Evolutionary conservation across 208 protist genomes (phyloP).

Genomic region (Crithidia acanthocephali): DNA sequence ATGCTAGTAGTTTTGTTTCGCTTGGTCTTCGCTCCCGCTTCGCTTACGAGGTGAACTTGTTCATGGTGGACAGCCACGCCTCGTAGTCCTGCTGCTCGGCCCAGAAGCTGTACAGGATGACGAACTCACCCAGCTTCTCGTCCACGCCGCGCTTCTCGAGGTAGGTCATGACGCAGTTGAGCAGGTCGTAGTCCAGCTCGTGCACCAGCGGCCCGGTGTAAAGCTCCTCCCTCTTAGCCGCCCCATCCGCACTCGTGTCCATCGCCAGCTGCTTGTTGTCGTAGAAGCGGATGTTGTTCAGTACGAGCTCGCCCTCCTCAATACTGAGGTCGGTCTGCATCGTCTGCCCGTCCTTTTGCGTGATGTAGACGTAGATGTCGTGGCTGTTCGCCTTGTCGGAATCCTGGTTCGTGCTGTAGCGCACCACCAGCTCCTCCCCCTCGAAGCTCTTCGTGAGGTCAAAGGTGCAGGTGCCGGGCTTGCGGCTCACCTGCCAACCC

Average conservation of each 20-base stretch:
- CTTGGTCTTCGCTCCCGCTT: too few relatives aligned
- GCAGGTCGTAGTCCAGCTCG: slow-evolving; percentile 79
- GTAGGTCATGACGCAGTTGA: slow-evolving; percentile 80
- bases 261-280: slow-evolving; percentile 59
- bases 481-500: slow-evolving; percentile 76
- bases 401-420: slow-evolving; percentile 63
- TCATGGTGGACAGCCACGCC: slow-evolving; percentile 77
- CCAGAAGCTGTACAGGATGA: slow-evolving; percentile 84
- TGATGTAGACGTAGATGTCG: slow-evolving; percentile 72
- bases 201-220: slow-evolving; percentile 81
- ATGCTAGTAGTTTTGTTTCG: too few relatives aligned
- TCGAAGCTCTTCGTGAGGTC: slow-evolving; percentile 71
- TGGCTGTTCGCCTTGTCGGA: slow-evolving; percentile 51
- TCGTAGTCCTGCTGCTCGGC: slow-evolving; percentile 93
- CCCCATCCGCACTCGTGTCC: slow-evolving; percentile 62
- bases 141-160: slow-evolving; percentile 84
- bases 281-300: slow-evolving; percentile 79
- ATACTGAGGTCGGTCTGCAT: slow-evolving; percentile 73
- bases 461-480: slow-evolving; percentile 70
- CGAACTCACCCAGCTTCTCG: slow-evolving; percentile 82
- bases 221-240: slow-evolving; percentile 49
- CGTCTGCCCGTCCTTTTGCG: slow-evolving; percentile 49
- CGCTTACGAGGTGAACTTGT: slow-evolving; percentile 74
- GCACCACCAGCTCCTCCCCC: slow-evolving; percentile 82
- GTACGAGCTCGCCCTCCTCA: slow-evolving; percentile 84